Percentiles rank a stretch among this genome's conserved stretches.
These are phyloP conservation scores for Thamnidium elegans DNA, from an alignment of 192 early-diverging fungal species.

Conservation along the genomic window DNA sequence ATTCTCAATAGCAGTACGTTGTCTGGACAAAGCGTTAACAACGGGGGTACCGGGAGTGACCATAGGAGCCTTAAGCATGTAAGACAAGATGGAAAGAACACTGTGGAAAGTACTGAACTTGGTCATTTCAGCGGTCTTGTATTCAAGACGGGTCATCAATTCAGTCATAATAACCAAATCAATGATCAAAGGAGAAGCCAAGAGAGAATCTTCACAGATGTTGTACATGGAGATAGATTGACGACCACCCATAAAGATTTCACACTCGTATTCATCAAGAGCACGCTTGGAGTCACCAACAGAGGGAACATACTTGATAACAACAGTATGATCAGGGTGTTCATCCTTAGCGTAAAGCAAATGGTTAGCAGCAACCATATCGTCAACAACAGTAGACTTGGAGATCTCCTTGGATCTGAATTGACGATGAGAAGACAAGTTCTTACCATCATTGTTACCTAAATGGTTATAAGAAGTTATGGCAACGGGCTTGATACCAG, in stretches of 20 bases:
- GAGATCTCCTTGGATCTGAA: constrained; percentile 99
- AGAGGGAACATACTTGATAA: constrained; percentile 97
- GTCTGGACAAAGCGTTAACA: constrained; percentile 93
- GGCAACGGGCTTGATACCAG: constrained; percentile 96
- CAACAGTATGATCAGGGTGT: constrained; percentile 72
- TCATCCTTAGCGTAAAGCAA: constrained; percentile 84
- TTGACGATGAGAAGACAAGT: constrained; percentile 95
- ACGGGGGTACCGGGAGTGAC: constrained; percentile 92
- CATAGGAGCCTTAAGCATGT: constrained; percentile 98
- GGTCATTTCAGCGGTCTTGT: constrained; percentile 73
- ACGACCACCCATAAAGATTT: constrained; percentile 99
- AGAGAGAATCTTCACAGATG: constrained; percentile 98
- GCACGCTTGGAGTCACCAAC: constrained; percentile 98
- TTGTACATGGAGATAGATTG: constrained; percentile 98
- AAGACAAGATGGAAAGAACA: constrained; percentile 85
- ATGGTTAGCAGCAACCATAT: constrained; percentile 96
- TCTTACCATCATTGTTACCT: constrained; percentile 99
- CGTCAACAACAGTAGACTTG: constrained; percentile 98
- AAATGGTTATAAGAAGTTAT: constrained; percentile 98
- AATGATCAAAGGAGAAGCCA: constrained; percentile 96
- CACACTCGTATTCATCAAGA: constrained; percentile 95
- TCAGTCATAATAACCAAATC: constrained; percentile 95
- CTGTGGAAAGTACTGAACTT: constrained; percentile 89
- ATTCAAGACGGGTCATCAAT: constrained; percentile 94
- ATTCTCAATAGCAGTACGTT: constrained; percentile 96